Base-by-base conservation (phyloP, 164 flowering plant genomes). In the Vitis amurensis region DNA sequence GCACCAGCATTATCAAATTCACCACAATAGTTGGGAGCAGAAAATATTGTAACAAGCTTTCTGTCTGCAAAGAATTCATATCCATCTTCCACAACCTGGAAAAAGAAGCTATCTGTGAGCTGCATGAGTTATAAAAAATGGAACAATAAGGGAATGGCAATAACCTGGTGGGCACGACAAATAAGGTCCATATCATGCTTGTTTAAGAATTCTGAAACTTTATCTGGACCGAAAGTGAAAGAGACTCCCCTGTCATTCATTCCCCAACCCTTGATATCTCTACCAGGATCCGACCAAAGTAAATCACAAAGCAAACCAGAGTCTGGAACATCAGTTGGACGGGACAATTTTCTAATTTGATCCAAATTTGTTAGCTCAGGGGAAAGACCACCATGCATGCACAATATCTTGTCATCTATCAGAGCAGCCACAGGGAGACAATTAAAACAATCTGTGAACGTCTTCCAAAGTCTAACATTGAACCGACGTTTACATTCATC, bases 321-420 rank as follows among this genome's bases (percentile, higher is more conserved):
- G 67, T 92, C 95, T 13, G 95, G 97, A 68, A 92, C 88, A 80
- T 90, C 95, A 65, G 86, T 78, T 47, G 97, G 97, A 53, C 95
- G 90, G 11, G 82, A 57, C 37, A 92, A 55, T 64, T 73, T 84
- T 73, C 84, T 84, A 52, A 92, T 88, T 69, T 86, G 93, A 74
- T 90, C 95, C 78, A 92, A 78, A 70, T 76, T 68, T 8, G 77
- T 71, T 71, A 91, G 61, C 65, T 91, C 97, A 50, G 97, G 97
- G 51, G 97, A 91, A 63, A 91, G 91, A 30, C 97, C 97, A 73
- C 97, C 97, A 77, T 91, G 97, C 97, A 91, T 89, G 85, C 97
- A 92, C 69, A 92, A 73, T 66, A 92, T 92, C 66, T 90, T 92
- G 64, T 89, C 93, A 67, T 91, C 94, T 59, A 91, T 85, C 14